Base-by-base conservation (phyloP, 805 yeast genomes). In the Candida silvicultrix region DNA sequence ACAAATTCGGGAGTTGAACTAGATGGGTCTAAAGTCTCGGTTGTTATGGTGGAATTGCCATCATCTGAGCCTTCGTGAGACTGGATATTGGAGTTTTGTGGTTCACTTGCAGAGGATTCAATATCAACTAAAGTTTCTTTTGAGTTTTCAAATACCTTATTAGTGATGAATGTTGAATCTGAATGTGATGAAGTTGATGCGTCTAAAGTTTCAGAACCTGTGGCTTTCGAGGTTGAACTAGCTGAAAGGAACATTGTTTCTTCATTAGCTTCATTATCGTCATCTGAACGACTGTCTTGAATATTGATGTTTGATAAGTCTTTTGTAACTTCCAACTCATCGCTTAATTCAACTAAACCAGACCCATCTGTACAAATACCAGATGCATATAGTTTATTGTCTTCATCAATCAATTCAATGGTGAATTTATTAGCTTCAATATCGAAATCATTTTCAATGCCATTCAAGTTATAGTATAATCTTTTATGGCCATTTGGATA, bases 401-500 rank as follows among this genome's bases (percentile, higher is more conserved):
- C 6, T 21, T 38, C 45, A 22, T 38, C 42, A 18, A 32, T 8
- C n/a, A 43, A 32, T 9, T 38, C 42, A 32, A 43, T 43, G 5
- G 46, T 21, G 11, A 32, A 43, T 12, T n/a, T 16, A 7, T 43
- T 18, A 5, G 12, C 25, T 2, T 11, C 3, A 3, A 31, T 15
- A 11, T 39, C 29, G 21, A 38, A 38, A n/a, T 18, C 7, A 3
- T 9, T 8, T 23, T 43, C 25, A 21, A 38, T 38, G 14, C 42
- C 42, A 18, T 43, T 31, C 16, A 43, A 6, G 15, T 43, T 31
- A 20, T 35, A 43, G 18, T 31, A 38, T n/a, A 43, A 39, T 19
- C 16, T 16, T 19, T 43, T 43, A 18, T 38, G 34, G 32, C 42
- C 42, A 31, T 32, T 32, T 32, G 46, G 46, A 32, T 25, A 19